Percentiles rank a stretch among this genome's conserved stretches.
phyloP scores from a whole-genome alignment of 129 eudicot genomes.

The Heracleum sosnowskyi region DNA sequence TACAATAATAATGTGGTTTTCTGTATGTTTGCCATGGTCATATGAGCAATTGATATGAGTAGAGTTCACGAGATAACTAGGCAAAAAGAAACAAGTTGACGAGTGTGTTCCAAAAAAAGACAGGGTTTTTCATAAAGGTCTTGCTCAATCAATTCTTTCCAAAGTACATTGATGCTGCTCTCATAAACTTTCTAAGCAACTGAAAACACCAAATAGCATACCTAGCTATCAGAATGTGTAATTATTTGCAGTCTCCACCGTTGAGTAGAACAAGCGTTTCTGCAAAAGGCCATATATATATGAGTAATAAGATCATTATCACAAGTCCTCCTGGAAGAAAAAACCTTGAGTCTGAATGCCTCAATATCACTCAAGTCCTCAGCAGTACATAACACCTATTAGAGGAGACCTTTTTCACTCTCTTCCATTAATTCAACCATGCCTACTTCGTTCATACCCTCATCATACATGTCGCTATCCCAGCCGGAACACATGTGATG shows the following conservation, averaged over 20 bases:
- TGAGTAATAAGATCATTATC: no score
- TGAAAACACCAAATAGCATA: no score
- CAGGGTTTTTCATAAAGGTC: conserved; percentile 10
- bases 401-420: not conserved
- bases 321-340: no score
- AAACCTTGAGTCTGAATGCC: no score
- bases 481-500: not conserved
- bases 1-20: not conserved
- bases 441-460: not conserved
- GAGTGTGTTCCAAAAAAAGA: conserved; percentile 17
- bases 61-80: conserved; percentile 20
- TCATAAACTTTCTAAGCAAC: not conserved
- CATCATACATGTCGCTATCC: not conserved
- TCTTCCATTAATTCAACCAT: not conserved
- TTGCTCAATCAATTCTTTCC: conserved; percentile 1
- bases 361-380: no score
- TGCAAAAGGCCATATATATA: no score
- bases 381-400: not conserved
- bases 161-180: not conserved
- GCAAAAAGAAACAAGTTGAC: conserved; percentile 15
- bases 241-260: no score
- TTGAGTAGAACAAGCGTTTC: no score
- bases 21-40: not conserved
- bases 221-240: no score
- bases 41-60: not conserved